Conservation (phyloP, 1,284 basidiomycete genomes). For the Trametes hirsuta region DNA sequence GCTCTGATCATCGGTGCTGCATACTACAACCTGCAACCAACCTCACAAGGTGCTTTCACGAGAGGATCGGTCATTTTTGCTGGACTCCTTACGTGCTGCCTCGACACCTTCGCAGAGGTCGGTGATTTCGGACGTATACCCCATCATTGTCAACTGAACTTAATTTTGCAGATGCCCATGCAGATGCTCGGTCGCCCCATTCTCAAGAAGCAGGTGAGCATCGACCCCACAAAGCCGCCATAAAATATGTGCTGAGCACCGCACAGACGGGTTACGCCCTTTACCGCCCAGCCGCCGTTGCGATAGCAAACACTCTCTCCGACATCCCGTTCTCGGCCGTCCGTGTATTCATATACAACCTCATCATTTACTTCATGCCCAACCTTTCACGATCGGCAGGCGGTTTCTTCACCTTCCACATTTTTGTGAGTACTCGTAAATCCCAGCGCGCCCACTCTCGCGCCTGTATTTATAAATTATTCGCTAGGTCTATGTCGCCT, state of each 20-base stretch:
- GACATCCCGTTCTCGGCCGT: constrained; percentile 77
- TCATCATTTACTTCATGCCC: constrained; percentile 80
- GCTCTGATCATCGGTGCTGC: constrained; percentile 80
- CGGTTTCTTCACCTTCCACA: constrained; percentile 74
- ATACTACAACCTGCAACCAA: constrained; percentile 73
- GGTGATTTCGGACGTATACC: background rate
- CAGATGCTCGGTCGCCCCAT: constrained; percentile 82
- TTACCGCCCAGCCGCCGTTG: constrained; percentile 78
- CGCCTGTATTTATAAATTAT: background rate
- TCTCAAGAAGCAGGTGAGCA: constrained; percentile 56
- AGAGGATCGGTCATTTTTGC: constrained; percentile 84
- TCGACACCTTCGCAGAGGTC: constrained; percentile 81
- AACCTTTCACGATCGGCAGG: constrained; percentile 61
- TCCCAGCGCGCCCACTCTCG: background rate
- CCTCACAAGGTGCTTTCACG: constrained; percentile 84
- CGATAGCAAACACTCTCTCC: constrained; percentile 74
- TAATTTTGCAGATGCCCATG: constrained; percentile 49
- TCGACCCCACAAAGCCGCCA: background rate
- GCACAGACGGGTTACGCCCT: constrained; percentile 75
- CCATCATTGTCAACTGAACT: background rate
- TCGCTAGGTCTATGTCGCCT: constrained; percentile 53
- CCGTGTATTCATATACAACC: constrained; percentile 65
- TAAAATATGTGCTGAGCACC: constrained; percentile 15
- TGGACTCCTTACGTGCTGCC: constrained; percentile 72
- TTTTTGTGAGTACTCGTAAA: constrained; percentile 44